Conservation (phyloP, 148 eudicot species). For the Cornus controversa region DNA sequence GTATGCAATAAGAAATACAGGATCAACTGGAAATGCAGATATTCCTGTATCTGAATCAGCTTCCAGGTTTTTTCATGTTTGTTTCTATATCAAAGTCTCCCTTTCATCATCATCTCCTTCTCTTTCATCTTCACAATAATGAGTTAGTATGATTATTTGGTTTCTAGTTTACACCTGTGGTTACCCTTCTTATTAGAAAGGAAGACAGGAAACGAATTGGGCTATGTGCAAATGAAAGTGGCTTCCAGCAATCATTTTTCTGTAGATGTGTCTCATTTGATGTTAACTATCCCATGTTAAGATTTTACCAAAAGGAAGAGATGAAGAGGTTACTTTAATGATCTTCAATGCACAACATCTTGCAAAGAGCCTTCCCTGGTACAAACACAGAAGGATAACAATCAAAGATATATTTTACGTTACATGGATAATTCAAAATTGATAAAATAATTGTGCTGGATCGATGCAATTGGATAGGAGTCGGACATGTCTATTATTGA, state of each 20-base stretch:
- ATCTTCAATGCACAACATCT: neutral
- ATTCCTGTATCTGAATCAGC: slow-evolving; percentile 22
- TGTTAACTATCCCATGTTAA: neutral
- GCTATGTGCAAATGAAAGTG: neutral
- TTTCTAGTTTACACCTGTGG: neutral
- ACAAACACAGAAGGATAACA: neutral
- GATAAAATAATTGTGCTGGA: neutral
- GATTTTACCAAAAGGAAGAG: neutral
- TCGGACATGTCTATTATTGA: neutral
- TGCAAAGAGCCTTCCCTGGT: neutral
- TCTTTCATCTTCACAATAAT: neutral
- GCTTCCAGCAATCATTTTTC: neutral
- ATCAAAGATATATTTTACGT: neutral
- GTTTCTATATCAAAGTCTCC: neutral
- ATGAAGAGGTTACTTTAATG: neutral
- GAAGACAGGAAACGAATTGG: neutral
- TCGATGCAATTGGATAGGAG: neutral
- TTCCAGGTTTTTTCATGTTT: slow-evolving; percentile 29
- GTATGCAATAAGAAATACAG: slow-evolving; percentile 22
- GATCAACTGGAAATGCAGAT: slow-evolving; percentile 20
- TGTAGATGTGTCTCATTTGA: neutral
- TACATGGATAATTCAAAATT: neutral
- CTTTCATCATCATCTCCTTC: neutral
- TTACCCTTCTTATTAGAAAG: neutral
- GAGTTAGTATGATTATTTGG: neutral